Evolutionary conservation across 1,284 basidiomycete genomes (phyloP), one percentile per base, ranked within the genome.

Genomic region (Gymnopus androsaceus): DNA sequence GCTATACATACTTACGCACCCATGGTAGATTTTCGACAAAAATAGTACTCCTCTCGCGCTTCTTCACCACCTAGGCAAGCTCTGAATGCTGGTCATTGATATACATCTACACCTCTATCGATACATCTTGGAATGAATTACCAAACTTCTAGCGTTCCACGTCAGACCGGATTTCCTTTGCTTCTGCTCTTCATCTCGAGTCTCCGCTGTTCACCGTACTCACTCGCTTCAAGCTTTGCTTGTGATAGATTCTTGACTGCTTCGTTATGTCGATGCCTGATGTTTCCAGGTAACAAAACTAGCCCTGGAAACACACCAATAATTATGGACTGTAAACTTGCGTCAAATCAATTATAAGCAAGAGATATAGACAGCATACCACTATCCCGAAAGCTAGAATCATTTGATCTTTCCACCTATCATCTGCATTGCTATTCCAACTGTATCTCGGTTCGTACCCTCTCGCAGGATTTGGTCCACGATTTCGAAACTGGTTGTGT

Each of bases 321-420:
- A 15, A 60, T 23, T 3, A 69, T 34, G 3, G 57, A 55, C 57
- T 59, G 21, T 7, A 11, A 38, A n/a, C n/a, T n/a, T n/a, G n/a
- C n/a, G n/a, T n/a, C n/a, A n/a, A n/a, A n/a, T n/a, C n/a, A n/a
- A n/a, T n/a, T n/a, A n/a, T n/a, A n/a, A n/a, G n/a, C n/a, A n/a
- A n/a, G n/a, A n/a, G n/a, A n/a, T n/a, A n/a, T n/a, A n/a, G n/a
- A n/a, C n/a, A 25, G 70, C 74, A 59, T 57, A 78, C 78, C 47
- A 68, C 51, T 6, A 75, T 59, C 3, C 74, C 77, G 14, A 74
- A 67, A 12, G 67, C 54, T n/a, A 78, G 64, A 40, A 78, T 72
- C 17, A 75, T 57, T 58, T 69, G 64, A 58, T 79, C 76, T 59
- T 74, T 75, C 75, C 72, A 73, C 11, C 69, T 63, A 25, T 70